These are phyloP conservation scores for Paracorniculantispora psalliotae DNA, from an alignment of 2,329 filamentous ascomycete genomes.

Conservation along the genomic window DNA sequence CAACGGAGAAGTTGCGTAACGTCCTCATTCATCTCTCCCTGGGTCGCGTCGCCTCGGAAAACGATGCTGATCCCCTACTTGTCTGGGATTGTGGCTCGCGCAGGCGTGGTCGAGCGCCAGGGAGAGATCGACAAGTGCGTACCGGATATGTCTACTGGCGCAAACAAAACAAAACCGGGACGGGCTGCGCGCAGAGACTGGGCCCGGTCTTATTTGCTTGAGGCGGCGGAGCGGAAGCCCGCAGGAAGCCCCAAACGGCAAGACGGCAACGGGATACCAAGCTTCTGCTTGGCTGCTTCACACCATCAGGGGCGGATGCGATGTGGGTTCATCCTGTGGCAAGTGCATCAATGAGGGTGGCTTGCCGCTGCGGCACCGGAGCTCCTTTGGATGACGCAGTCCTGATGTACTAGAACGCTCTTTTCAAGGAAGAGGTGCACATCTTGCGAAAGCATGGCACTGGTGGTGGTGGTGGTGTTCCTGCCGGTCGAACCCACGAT, in stretches of 20 bases:
- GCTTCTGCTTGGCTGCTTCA: not conserved
- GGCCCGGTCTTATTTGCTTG: not conserved
- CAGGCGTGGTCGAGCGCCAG: not conserved
- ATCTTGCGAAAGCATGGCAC: not conserved
- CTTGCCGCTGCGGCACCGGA: not conserved
- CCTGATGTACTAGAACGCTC: not conserved
- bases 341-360: not conserved
- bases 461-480: too few species aligned
- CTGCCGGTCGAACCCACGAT: not conserved
- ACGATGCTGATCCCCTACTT: constrained; percentile 3
- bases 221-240: not conserved
- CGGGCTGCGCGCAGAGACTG: not conserved
- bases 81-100: not conserved
- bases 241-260: too few species aligned
- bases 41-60: constrained; percentile 2
- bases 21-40: not conserved
- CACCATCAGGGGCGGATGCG: not conserved
- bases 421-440: not conserved
- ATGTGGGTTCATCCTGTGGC: not conserved
- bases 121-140: constrained; percentile 2
- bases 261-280: not conserved
- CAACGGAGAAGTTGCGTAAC: not conserved
- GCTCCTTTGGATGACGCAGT: not conserved
- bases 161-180: not conserved
- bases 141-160: not conserved